Conservation (phyloP, 768 basidiomycete species). For the Pleurotus cornucopiae region DNA sequence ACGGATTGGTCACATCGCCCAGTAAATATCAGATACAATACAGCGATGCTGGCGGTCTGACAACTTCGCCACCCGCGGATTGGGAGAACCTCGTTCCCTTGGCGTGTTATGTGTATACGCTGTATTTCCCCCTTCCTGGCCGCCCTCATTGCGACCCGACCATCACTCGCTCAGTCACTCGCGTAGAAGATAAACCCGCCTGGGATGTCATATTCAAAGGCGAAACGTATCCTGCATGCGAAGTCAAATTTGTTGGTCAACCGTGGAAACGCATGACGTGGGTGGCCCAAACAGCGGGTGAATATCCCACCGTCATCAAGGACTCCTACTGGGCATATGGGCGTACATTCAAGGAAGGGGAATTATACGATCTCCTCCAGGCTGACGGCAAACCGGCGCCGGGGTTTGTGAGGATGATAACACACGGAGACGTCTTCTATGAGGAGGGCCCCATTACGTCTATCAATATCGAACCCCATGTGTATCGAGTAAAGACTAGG, state of each 20-base stretch:
- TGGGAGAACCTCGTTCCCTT: slow-evolving; percentile 7
- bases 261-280: slow-evolving; percentile 8
- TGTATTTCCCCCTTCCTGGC: slow-evolving; percentile 2
- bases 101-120: slow-evolving; percentile 3
- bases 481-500: neutral
- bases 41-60: slow-evolving; percentile 6
- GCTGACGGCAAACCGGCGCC: neutral
- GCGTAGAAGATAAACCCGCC: neutral
- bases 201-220: slow-evolving; percentile 7
- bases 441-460: neutral
- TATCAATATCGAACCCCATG: neutral
- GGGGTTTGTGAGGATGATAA: neutral
- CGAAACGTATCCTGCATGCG: neutral
- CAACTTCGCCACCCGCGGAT: neutral
- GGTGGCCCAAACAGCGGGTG: neutral
- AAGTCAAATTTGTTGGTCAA: slow-evolving; percentile 6
- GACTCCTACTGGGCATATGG: slow-evolving; percentile 2
- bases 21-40: neutral
- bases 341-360: neutral
- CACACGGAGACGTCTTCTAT: neutral
- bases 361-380: slow-evolving; percentile 6
- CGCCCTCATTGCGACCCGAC: neutral
- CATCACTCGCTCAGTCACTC: neutral
- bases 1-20: neutral
- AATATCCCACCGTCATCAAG: slow-evolving; percentile 5